Evolutionary conservation across 2,329 filamentous ascomycete genomes (phyloP), one percentile per base, ranked within the genome.

Genomic region (Phoma sp.): DNA sequence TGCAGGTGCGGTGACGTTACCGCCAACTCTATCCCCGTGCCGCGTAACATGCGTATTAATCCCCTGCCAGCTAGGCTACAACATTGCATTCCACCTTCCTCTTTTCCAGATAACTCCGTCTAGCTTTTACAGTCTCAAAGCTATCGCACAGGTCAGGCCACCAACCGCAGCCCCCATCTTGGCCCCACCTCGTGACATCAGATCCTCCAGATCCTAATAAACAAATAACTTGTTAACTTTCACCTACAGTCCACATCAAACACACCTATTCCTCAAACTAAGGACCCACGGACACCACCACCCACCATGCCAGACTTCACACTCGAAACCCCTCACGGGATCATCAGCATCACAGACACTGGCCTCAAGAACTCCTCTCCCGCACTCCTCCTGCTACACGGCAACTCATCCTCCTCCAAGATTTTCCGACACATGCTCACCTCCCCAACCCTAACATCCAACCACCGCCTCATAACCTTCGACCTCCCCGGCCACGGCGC

Each of bases 401-500:
- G 66, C 42, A 74, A 72, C 59, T 67, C 65, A 17, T 70, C 64
- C 17, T 60, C 56, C 47, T 64, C 62, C 18, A 63, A 59, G 33
- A 67, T 71, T 33, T 74, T 64, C 50, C 48, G 52, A 14, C 68
- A 65, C 39, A 62, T 74, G 33, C 42, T 70, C 45, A 28, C 53
- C 7, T 61, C 53, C 7, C 25, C 55, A 0, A 18, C 42, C 7
- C 46, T 69, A 23, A 55, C 53, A 1, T 12, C 45, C n/a, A 23
- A 25, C 1, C 60, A 61, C 51, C 66, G 64, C 36, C 42, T 71
- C 42, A 47, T 75, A 9, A 47, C 71, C 9, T 64, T 74, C 47
- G 70, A 73, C 51, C 66, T 74, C 32, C 73, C 72, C 21, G 72
- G 73, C 54, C 73, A 75, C 43, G 72, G 73, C 43, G 56, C 61